Base-by-base conservation (phyloP, 208 protist genomes). In the Leishmania martiniquensis region DNA sequence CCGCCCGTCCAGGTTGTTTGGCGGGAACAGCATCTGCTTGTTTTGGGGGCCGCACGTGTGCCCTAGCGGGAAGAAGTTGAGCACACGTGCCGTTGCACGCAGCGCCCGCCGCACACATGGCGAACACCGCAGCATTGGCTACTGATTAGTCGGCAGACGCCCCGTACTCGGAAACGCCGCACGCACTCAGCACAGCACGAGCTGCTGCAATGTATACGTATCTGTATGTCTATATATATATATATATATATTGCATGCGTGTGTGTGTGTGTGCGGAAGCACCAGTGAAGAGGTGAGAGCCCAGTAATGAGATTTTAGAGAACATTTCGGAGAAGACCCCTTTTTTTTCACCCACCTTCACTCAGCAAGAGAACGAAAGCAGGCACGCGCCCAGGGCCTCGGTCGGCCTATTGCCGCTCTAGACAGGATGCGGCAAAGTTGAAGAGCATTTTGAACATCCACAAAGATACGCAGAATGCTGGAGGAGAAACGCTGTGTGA, bases 61-160 rank as follows among this genome's bases (percentile, higher is more conserved):
- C 15, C 93, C 93, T 1, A 96, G 84, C 10, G 93, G 93, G 74
- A 92, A 96, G 72, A 92, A 96, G 69, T 90, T 96, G 20, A 77
- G 86, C 20, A 76, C 63, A 5, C 84, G 69, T 10, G 81, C 70
- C 42, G 77, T 84, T 7, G 55, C 37, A 52, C 76, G 71, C 17
- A 80, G 71, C 52, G 44, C 80, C 70, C 63, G 44, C 13, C 78
- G 73, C 25, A 12, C 29, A 12, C 52, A 39, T 15, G 52, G 45
- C 5, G 83, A 75, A 10, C 17, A 70, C 1, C 75, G 49, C 29
- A 86, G 47, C 78, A 83, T 83, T 47, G 15, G 45, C 25, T 45
- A n/a, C n/a, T 15, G n/a, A 51, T n/a, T 39, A 17, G 44, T 47
- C 63, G 13, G 29, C 25, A 44, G 22, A 15, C 39, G 17, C 44